Evolutionary conservation across 192 early-diverging fungal genomes (phyloP), one percentile per base, ranked within the genome.

Genomic region (Coemansia sp.): DNA sequence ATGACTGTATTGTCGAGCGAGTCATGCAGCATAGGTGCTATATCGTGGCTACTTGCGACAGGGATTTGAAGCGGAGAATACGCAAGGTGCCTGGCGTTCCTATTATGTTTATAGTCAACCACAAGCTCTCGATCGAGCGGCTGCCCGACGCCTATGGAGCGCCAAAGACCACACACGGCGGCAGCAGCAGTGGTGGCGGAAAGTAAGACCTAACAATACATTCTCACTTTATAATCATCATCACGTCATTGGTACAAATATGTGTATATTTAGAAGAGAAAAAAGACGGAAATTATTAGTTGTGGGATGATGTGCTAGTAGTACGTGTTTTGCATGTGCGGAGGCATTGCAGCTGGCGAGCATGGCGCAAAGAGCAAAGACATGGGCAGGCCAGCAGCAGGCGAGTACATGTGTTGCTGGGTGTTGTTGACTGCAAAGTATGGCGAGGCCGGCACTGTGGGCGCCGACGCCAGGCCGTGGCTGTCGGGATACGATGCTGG

Each of bases 1-100:
- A 99, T 87, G 98, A 99, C 86, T 99, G 98, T 73, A 85, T 99
- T 63, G 95, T 98, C 3, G 87, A 96, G 61, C 83, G 98, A 13
- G 86, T 98, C 33, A 91, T 88, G 84, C 90, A 98, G 82, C 96
- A 99, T 74, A 89, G 91, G 70, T 97, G 95, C 85, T 99, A 97
- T 70, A 97, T 99, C 70, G 96, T 99, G 13, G 97, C 97, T 13
- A 99, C 97, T 7, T 99, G 97, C 63, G 97, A 99, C 87, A 88
- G 88, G 60, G 97, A 99, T 70, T 79, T 99, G 62, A 98, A 99
- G 85, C 81, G 93, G 39, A 86, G 97, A 64, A 96, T 99, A 64
- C 87, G 97, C 62, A 97, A 97, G 75, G 86, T 98, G 14, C 96
- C 96, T 1, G 97, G 96, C 73, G 91, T 98, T 19, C 97, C 96